phyloP scores from a whole-genome alignment of 768 basidiomycete species.

The Multifurca ochricompacta region DNA sequence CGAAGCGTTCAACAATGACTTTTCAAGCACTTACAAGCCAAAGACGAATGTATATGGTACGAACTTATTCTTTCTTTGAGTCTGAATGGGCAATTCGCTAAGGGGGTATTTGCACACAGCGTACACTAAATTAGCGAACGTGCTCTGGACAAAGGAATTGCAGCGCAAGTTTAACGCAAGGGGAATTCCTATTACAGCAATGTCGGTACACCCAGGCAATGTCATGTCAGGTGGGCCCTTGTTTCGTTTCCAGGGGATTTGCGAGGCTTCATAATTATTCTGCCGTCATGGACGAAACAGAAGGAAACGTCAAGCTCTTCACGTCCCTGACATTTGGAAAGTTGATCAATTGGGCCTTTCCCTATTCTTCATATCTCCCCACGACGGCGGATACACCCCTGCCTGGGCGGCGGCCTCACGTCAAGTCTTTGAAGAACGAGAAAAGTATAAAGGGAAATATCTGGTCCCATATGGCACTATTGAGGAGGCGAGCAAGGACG shows the following conservation, averaged over 20 bases:
- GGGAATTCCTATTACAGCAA: constrained; percentile 32
- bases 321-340: constrained; percentile 8
- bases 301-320: constrained; percentile 19
- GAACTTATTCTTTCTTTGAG: not conserved
- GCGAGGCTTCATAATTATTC: not conserved
- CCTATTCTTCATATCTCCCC: constrained; percentile 26
- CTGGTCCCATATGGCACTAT: constrained; percentile 32
- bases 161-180: constrained; percentile 38
- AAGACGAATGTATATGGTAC: constrained; percentile 22
- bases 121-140: constrained; percentile 42
- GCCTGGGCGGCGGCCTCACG: constrained; percentile 37
- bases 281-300: constrained; percentile 1
- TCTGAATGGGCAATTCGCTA: not conserved
- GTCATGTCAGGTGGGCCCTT: constrained; percentile 31
- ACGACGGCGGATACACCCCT: constrained; percentile 31
- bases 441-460: constrained; percentile 33
- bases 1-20: constrained; percentile 27
- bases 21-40: constrained; percentile 13
- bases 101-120: constrained; percentile 27
- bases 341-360: constrained; percentile 14
- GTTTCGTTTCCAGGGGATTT: not conserved
- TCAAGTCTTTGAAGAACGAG: constrained; percentile 27
- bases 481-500: constrained; percentile 25
- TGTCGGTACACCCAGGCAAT: constrained; percentile 37
- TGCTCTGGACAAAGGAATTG: constrained; percentile 43